A percentile compares a stretch with the other conserved stretches of the same genome.
Conservation (phyloP, 805 yeast genomes). For the Saturnispora ahearnii region DNA sequence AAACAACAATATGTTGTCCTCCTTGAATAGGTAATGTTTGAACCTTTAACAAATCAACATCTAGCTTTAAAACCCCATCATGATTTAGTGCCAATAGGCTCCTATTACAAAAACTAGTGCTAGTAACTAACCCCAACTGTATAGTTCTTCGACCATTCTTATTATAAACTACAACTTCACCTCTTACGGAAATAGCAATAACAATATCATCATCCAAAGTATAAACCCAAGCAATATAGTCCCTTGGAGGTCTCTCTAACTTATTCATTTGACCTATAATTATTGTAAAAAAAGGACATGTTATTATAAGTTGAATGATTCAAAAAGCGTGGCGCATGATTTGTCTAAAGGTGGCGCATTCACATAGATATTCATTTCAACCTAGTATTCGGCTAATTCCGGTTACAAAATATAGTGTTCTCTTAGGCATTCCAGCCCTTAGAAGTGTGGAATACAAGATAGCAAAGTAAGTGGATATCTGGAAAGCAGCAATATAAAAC, state of each 20-base stretch:
- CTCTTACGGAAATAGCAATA: conserved; percentile 3
- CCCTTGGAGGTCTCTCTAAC: conserved; percentile 1
- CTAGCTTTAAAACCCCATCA: background rate
- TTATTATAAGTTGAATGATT: background rate
- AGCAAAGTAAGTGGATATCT: too few relatives aligned
- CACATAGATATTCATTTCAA: too few relatives aligned
- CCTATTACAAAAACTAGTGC: background rate
- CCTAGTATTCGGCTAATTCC: too few relatives aligned
- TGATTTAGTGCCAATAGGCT: background rate
- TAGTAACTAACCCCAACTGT: background rate
- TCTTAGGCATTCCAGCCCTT: too few relatives aligned
- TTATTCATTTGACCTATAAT: conserved; percentile 2
- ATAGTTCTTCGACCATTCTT: background rate
- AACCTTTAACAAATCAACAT: background rate
- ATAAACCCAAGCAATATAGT: conserved; percentile 4
- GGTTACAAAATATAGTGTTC: too few relatives aligned
- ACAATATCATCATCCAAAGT: background rate
- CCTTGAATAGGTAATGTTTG: background rate
- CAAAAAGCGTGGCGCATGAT: background rate
- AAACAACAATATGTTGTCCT: background rate
- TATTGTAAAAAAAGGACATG: background rate
- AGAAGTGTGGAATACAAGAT: too few relatives aligned
- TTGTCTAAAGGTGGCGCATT: too few relatives aligned
- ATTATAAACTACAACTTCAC: conserved; percentile 3
- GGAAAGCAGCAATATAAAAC: too few relatives aligned